Conservation (phyloP, 192 early-diverging fungal species). For the Umbelopsis sp. region DNA sequence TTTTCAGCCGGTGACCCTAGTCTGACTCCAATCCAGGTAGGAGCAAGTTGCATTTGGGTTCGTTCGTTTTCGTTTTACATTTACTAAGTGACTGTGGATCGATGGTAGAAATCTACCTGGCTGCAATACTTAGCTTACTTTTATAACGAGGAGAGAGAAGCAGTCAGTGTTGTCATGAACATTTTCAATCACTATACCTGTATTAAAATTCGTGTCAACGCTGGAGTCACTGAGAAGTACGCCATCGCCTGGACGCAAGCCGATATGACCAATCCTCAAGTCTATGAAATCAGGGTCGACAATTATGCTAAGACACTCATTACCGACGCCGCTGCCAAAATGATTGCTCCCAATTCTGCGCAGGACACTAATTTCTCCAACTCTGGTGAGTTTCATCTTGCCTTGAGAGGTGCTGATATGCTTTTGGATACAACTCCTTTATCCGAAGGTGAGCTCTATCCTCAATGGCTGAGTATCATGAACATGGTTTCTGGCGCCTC, state of each 20-base stretch:
- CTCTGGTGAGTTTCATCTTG: not conserved
- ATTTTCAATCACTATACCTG: slow-evolving; percentile 15
- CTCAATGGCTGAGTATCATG: slow-evolving; percentile 15
- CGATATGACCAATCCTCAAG: not conserved
- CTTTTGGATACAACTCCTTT: slow-evolving; percentile 22
- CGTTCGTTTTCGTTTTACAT: not conserved
- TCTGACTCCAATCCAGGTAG: not conserved
- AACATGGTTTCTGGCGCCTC: not conserved
- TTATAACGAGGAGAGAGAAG: not conserved
- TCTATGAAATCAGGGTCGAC: not conserved
- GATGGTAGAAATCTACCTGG: slow-evolving; percentile 21
- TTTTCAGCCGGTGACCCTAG: not conserved
- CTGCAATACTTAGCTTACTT: slow-evolving; percentile 17
- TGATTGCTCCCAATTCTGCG: not conserved
- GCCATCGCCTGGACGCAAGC: slow-evolving; percentile 21
- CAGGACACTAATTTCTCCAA: not conserved
- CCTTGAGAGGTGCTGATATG: not conserved
- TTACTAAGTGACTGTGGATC: not conserved
- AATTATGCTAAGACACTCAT: not conserved
- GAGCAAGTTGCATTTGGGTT: not conserved
- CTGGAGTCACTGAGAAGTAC: slow-evolving; percentile 1
- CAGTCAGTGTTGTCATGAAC: not conserved
- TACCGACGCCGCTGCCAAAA: not conserved
- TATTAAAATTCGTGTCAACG: not conserved
- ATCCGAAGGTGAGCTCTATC: not conserved